Percentiles rank a stretch among this genome's conserved stretches.
Conservation (phyloP, 495 filamentous ascomycete species). For the Glarea lozoyensis region DNA sequence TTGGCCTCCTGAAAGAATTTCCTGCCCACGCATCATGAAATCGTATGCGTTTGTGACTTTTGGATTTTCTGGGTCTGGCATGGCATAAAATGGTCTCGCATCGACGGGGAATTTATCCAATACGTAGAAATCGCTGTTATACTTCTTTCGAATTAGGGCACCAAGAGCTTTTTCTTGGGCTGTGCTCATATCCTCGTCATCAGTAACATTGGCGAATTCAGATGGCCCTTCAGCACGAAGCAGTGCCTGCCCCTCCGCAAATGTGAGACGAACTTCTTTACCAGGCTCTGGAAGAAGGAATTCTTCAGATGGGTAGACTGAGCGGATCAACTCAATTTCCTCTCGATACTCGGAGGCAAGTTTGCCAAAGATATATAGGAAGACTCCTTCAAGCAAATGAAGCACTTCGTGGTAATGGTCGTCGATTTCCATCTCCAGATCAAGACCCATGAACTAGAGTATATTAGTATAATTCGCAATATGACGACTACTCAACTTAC, state of each 20-base stretch:
- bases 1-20: conserved; percentile 82
- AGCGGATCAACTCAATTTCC: conserved; percentile 60
- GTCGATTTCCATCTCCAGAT: conserved; percentile 94
- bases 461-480: background rate
- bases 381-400: conserved; percentile 68
- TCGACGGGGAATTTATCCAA: conserved; percentile 84
- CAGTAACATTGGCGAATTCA: conserved; percentile 53
- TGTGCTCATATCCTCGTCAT: conserved; percentile 74
- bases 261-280: conserved; percentile 73
- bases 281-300: conserved; percentile 49
- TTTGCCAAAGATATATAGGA: conserved; percentile 81
- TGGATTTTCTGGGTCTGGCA: conserved; percentile 59
- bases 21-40: conserved; percentile 90
- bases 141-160: conserved; percentile 72
- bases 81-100: conserved; percentile 85
- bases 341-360: conserved; percentile 58
- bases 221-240: conserved; percentile 73
- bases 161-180: conserved; percentile 88
- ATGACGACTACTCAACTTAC: conserved; percentile 15
- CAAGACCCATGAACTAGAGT: conserved; percentile 78
- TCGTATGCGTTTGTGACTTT: conserved; percentile 77
- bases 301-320: conserved; percentile 49
- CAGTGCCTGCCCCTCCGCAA: conserved; percentile 75
- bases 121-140: conserved; percentile 84
- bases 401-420: conserved; percentile 83